Evolutionary conservation across 106 monocot species (phyloP).

Genomic region (Iris macrosiphon): DNA sequence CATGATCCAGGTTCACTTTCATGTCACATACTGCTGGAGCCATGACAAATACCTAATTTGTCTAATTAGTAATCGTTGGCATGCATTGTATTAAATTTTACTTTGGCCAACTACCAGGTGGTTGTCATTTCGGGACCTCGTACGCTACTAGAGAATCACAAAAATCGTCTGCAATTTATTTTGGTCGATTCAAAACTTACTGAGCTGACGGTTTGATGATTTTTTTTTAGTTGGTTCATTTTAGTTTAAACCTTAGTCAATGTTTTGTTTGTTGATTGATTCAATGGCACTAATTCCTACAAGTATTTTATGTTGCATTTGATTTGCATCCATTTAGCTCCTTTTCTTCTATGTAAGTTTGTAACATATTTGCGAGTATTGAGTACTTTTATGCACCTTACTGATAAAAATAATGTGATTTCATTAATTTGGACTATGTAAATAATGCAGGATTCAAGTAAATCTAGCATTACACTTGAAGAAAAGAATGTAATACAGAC

Average conservation of each 20-base stretch:
- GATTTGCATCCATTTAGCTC: background rate
- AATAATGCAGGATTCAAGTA: conserved; percentile 24
- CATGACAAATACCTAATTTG: too few species aligned
- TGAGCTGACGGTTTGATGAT: too few species aligned
- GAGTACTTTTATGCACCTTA: background rate
- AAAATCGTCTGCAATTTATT: too few species aligned
- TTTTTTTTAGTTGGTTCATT: background rate
- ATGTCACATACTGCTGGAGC: too few species aligned
- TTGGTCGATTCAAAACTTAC: too few species aligned
- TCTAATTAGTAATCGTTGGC: too few species aligned
- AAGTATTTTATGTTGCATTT: background rate
- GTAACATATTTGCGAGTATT: background rate
- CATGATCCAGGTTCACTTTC: too few species aligned
- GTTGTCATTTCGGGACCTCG: too few species aligned
- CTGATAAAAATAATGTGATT: background rate
- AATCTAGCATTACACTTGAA: conserved; percentile 16
- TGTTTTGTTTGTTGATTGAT: background rate
- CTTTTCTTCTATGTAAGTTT: background rate
- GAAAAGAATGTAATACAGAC: conserved; percentile 28
- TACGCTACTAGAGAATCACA: too few species aligned
- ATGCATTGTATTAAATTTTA: too few species aligned
- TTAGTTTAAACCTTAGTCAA: background rate
- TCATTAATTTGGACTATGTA: background rate
- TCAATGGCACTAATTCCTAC: too few species aligned
- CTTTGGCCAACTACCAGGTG: too few species aligned